Evolutionary conservation across 192 early-diverging fungal genomes (phyloP), one percentile per base, ranked within the genome.

Genomic region (Mortierella alpina): DNA sequence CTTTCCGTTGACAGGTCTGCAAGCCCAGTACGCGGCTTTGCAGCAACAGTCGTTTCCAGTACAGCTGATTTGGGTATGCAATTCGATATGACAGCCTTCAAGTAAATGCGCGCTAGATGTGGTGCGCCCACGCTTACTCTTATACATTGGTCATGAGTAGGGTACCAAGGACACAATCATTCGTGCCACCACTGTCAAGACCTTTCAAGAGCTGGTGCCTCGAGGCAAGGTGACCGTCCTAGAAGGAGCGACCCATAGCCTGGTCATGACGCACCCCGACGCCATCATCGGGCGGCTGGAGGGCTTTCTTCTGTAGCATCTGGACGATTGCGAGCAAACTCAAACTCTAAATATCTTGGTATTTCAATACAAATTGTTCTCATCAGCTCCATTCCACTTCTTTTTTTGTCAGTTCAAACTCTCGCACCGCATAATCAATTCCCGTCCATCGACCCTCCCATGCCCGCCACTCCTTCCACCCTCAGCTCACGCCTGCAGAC

Each of bases 241-340:
- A 1, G 65, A 68, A 17, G 77, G 70, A n/a, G 77, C 77, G 14
- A 72, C 77, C 0, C 77, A 80, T 31, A 80, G 77, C 42, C 72
- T 80, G 56, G 59, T 64, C 13, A 72, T 80, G 70, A 80, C 77
- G 15, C 77, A 80, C 18, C 58, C 64, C 4, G 52, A 63, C 17
- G 51, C 48, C 8, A 68, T 80, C 47, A 63, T 80, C 53, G 47
- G 57, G 41, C 51, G 63, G 14, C 41, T 80, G 7, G 66, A 72
- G 12, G 53, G 17, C 12, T 72, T 68, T 72, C 31, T 31, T 31
- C 31, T 31, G 31, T 31, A 31, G 31, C 31, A 1, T 31, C 31
- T 31, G 31, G 31, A 31, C 1, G 31, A 31, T 31, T 1, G 31
- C 31, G 31, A 31, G 31, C 31, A 31, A 31, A 31, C 31, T 31